Evolutionary conservation across 495 filamentous ascomycete species (phyloP).

Genomic region (Talaromyces proteolyticus): DNA sequence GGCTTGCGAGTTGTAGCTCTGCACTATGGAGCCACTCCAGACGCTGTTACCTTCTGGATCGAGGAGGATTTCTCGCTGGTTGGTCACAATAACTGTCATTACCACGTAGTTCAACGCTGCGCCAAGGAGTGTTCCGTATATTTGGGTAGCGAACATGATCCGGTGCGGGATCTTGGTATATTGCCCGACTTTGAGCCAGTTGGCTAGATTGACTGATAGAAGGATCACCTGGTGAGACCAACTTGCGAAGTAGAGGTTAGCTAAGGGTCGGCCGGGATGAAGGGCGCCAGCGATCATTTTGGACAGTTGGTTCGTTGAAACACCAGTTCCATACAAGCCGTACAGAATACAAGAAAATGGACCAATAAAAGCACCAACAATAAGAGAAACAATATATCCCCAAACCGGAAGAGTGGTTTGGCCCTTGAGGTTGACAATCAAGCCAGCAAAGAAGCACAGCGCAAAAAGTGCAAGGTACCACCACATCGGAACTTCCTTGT

Average conservation of each 20-base stretch:
- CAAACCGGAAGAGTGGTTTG: conserved; percentile 43
- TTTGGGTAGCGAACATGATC: conserved; percentile 36
- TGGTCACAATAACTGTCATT: conserved; percentile 27
- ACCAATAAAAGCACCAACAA: conserved; percentile 26
- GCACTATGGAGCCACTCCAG: conserved; percentile 31
- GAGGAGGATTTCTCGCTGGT: conserved; percentile 24
- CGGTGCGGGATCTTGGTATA: conserved; percentile 30
- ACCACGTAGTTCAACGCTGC: conserved; percentile 43
- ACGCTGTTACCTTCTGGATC: conserved; percentile 32
- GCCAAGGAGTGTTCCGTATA: conserved; percentile 40
- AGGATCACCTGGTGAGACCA: conserved; percentile 12
- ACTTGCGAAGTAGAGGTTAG: conserved; percentile 34
- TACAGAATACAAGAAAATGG: conserved; percentile 28
- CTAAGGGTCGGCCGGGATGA: conserved; percentile 24
- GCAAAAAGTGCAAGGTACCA: conserved; percentile 38
- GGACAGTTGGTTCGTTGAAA: conserved; percentile 22
- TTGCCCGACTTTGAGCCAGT: conserved; percentile 25
- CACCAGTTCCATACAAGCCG: conserved; percentile 32
- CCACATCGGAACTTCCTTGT: conserved; percentile 38
- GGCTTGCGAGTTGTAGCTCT: conserved; percentile 21
- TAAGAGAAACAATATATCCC: conserved; percentile 39
- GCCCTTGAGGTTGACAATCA: conserved; percentile 30
- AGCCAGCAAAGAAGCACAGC: conserved; percentile 33
- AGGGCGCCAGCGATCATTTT: conserved; percentile 34
- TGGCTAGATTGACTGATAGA: conserved; percentile 18